Base-by-base conservation (phyloP, 495 filamentous ascomycete genomes). In the Aspergillus sclerotiicarbonarius region DNA sequence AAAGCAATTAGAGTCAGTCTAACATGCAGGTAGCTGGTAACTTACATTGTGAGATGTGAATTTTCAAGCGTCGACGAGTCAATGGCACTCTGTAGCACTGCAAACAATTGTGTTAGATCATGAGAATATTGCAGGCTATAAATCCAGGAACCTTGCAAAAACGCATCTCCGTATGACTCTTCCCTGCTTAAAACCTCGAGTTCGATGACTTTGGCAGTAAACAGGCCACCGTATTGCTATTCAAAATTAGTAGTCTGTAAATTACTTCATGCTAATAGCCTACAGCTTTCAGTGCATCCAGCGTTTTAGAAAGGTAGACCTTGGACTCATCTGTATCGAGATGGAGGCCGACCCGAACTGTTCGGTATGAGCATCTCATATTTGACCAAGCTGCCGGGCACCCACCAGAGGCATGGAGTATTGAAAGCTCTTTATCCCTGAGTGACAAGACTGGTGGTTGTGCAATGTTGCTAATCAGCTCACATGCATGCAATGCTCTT, bases 181-280 rank as follows among this genome's bases (percentile, higher is more conserved):
- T 70, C 66, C 21, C 57, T 62, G 8, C 67, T 76, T 1, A 90
- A 72, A 19, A 89, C 58, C 52, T 95, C 87, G 15, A 95, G 77
- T 60, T 80, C 84, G 51, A 95, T 66, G n/a, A 92, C 67, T 2
- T 81, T 72, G n/a, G 91, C 84, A 8, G 86, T 70, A 20, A 89
- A 73, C 48, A 81, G 81, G 50, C 86, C 78, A 9, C 84, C 83
- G 39, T 86, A 74, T 58, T 88, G 82, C 75, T 80, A 48, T 20
- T 54, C 8, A 25, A 10, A 6, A 31, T 7, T 19, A 37, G 39
- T n/a, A 46, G 57, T 37, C 21, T 58, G 13, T 53, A 19, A 47
- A 21, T 44, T 4, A 37, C 4, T 51, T 56, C 1, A 47, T 73
- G 60, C 57, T 43, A 53, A 46, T 47, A 29, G n/a, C 66, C 50